Evolutionary conservation across 2,329 filamentous ascomycete species (phyloP), one percentile per base, ranked within the genome.

Genomic region (Verticillium alfalfae): DNA sequence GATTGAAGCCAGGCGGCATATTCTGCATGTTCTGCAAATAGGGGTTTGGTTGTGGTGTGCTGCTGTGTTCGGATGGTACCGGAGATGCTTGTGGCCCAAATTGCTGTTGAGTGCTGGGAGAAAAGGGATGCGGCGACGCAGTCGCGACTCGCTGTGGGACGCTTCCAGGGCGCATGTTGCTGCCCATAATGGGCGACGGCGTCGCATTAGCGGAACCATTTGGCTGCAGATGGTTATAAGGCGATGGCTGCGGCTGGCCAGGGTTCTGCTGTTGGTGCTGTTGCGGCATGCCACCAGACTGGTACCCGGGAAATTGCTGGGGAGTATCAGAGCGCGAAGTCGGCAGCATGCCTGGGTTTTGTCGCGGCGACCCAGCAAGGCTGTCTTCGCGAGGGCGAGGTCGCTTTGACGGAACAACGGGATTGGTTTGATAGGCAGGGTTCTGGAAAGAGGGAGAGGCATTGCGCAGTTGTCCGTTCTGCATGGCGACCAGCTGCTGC

Each of bases 261-360:
- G 58, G 58, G 12, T 34, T 34, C 45, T 59, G 58, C 71, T 85
- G 85, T 10, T 45, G 58, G 26, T 34, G 31, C 58, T 59, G 58
- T 70, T 83, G 84, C 57, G 81, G 81, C 73, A 88, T 87, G 65
- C 80, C 78, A 69, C 84, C 85, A 63, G 82, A 84, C 71, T 88
- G 90, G 74, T 89, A 94, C 66, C 86, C 87, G 34, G 88, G 81
- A 69, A 88, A 93, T 72, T 94, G 91, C 70, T 92, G 91, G 38
- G 94, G 94, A 36, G 94, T 98, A 73, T 97, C 93, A 69, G 94
- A 94, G 76, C 94, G 91, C 76, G 94, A 96, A 31, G 86, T 87
- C 57, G 91, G 90, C 36, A 92, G 77, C 77, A 90, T 90, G 66
- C 86, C 86, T 5, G 89, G 85, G 61, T 89, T 88, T 71, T 89